Evolutionary conservation across 2,329 filamentous ascomycete genomes (phyloP).

Genomic region (Trichoderma harzianum): DNA sequence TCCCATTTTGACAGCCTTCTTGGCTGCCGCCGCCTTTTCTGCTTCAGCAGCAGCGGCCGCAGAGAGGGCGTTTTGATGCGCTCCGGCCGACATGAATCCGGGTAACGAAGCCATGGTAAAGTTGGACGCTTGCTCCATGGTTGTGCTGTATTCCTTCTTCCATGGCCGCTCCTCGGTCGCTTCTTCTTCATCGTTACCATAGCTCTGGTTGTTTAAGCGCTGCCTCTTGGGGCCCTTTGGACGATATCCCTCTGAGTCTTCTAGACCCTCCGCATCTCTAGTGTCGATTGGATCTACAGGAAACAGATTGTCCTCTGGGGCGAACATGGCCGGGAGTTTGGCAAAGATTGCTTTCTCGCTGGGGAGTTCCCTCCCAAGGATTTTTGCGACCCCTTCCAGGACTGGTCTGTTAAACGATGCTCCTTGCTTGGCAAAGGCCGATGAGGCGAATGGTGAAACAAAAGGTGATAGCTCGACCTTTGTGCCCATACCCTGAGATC

Average conservation of each 20-base stretch:
- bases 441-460: constrained; percentile 48
- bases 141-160: constrained; percentile 52
- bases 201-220: constrained; percentile 23
- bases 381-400: constrained; percentile 65
- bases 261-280: constrained; percentile 27
- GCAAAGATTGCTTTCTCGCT: constrained; percentile 52
- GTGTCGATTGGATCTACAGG: constrained; percentile 58
- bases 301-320: constrained; percentile 64
- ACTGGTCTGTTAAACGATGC: constrained; percentile 64
- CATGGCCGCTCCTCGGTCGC: constrained; percentile 33
- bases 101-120: constrained; percentile 58
- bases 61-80: constrained; percentile 46
- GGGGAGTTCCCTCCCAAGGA: constrained; percentile 63
- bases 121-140: constrained; percentile 55
- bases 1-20: constrained; percentile 20
- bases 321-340: constrained; percentile 50
- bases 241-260: constrained; percentile 23
- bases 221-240: constrained; percentile 30
- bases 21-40: constrained; percentile 22
- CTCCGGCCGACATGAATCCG: constrained; percentile 61
- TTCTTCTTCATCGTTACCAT: constrained; percentile 20
- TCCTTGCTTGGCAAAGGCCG: constrained; percentile 55
- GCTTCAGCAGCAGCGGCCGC: constrained; percentile 20
- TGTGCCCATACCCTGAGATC: constrained; percentile 54
- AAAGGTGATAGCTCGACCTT: constrained; percentile 70